Conservation (phyloP, 169 alveolate genomes). For the Eimeria acervulina region DNA sequence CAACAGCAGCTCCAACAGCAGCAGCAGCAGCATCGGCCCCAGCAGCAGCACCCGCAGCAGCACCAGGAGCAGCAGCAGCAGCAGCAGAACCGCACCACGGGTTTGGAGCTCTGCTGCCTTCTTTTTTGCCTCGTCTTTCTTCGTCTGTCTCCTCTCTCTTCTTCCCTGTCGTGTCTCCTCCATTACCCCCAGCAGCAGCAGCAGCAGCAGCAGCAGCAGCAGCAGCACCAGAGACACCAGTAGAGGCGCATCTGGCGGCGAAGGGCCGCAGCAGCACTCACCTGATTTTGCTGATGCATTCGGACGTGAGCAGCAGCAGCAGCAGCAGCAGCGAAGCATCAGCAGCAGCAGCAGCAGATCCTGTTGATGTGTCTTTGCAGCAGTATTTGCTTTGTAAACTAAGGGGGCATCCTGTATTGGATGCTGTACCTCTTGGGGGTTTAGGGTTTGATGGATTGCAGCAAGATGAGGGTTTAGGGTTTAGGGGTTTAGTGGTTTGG, state of each 20-base stretch:
- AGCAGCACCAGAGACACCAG: background rate
- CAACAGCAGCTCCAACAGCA: background rate
- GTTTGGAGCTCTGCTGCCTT: background rate
- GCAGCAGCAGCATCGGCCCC: background rate
- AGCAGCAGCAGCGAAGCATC: constrained; percentile 25
- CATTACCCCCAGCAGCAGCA: constrained; percentile 3
- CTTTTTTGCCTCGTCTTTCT: background rate
- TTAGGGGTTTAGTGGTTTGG: background rate
- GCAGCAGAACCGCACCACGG: background rate
- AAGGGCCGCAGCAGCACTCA: constrained; percentile 19
- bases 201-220: constrained; percentile 10
- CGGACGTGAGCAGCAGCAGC: background rate
- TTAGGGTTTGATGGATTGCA: background rate
- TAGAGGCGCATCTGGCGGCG: background rate
- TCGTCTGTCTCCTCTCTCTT: background rate
- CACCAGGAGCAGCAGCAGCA: background rate
- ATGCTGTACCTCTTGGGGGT: background rate
- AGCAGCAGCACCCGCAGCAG: background rate
- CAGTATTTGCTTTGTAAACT: constrained; percentile 46
- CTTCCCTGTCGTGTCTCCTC: background rate
- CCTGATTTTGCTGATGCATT: background rate
- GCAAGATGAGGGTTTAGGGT: background rate
- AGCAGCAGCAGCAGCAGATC: background rate
- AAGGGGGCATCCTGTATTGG: constrained; percentile 54
- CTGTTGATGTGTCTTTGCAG: background rate